Percentiles rank a stretch among this genome's conserved stretches.
Evolutionary conservation across 2,329 filamentous ascomycete species (phyloP).

Genomic region (Neofusicoccum parvum): DNA sequence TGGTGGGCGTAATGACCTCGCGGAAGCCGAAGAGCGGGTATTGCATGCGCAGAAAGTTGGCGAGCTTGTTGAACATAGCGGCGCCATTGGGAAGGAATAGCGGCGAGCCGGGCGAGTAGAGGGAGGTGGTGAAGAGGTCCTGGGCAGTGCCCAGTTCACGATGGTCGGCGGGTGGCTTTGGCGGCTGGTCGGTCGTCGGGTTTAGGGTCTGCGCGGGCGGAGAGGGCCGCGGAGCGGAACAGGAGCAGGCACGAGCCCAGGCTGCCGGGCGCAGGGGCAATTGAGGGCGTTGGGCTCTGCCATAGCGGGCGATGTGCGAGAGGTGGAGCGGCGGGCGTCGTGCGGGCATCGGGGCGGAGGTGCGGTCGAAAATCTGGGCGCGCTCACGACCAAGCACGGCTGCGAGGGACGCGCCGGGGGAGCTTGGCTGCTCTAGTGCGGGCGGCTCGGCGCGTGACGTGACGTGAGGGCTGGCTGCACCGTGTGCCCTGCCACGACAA

Average conservation of each 20-base stretch:
- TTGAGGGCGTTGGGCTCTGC: neutral
- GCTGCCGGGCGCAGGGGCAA: neutral
- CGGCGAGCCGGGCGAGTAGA: constrained; percentile 82
- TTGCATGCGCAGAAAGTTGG: constrained; percentile 79
- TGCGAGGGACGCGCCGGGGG: neutral
- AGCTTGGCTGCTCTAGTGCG: constrained; percentile 6
- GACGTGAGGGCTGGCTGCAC: neutral
- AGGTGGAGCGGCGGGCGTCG: constrained; percentile 30
- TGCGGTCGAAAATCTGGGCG: neutral
- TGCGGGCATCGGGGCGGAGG: constrained; percentile 34
- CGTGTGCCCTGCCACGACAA: neutral
- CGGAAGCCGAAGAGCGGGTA: constrained; percentile 84
- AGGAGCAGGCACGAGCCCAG: constrained; percentile 35
- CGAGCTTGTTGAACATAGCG: constrained; percentile 79
- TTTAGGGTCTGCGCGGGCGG: constrained; percentile 23
- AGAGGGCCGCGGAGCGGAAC: constrained; percentile 33
- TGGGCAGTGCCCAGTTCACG: constrained; percentile 58
- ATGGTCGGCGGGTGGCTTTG: constrained; percentile 50
- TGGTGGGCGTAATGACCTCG: constrained; percentile 86
- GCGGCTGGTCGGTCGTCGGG: constrained; percentile 29
- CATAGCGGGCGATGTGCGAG: constrained; percentile 15
- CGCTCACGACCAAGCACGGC: too few relatives aligned
- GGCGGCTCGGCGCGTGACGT: constrained; percentile 7
- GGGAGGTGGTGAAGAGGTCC: constrained; percentile 75
- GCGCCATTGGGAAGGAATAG: constrained; percentile 82